These are phyloP conservation scores for Begonia fuchsioides DNA, from an alignment of 306 rosid genomes.

Conservation along the genomic window DNA sequence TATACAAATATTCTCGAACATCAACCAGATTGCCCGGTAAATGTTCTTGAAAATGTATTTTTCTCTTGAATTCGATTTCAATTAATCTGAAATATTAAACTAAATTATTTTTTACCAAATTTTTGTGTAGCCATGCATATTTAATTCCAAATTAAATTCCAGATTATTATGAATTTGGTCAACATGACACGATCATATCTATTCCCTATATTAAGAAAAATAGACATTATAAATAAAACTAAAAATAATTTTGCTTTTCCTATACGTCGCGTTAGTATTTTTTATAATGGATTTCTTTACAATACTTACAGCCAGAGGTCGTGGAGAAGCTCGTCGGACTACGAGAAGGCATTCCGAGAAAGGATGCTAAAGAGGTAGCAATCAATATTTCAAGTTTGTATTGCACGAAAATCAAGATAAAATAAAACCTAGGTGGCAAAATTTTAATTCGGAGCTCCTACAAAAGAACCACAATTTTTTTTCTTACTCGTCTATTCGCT, in stretches of 20 bases:
- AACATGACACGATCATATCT: too few species aligned
- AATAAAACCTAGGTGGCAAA: too few species aligned
- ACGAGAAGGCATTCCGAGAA: constrained; percentile 93
- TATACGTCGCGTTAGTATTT: constrained; percentile 5
- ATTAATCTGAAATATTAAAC: neutral
- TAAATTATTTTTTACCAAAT: neutral
- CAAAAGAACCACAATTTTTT: too few species aligned
- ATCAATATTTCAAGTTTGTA: too few species aligned
- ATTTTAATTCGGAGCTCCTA: too few species aligned
- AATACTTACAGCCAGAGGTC: constrained; percentile 58
- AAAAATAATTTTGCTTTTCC: neutral
- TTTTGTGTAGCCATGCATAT: neutral
- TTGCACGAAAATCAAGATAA: too few species aligned
- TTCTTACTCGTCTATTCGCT: too few species aligned
- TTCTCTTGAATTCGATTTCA: neutral
- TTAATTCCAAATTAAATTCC: too few species aligned
- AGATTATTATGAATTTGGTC: too few species aligned
- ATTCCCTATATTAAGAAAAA: too few species aligned
- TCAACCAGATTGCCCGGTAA: constrained; percentile 99
- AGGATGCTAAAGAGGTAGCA: constrained; percentile 95
- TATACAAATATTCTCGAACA: constrained; percentile 92
- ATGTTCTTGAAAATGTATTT: neutral
- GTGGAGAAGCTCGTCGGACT: constrained; percentile 90
- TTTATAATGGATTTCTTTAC: constrained; percentile 5
- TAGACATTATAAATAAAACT: too few species aligned